These are phyloP conservation scores for Apophysomyces variabilis DNA, from an alignment of 371 early-diverging fungal genomes.

Conservation along the genomic window DNA sequence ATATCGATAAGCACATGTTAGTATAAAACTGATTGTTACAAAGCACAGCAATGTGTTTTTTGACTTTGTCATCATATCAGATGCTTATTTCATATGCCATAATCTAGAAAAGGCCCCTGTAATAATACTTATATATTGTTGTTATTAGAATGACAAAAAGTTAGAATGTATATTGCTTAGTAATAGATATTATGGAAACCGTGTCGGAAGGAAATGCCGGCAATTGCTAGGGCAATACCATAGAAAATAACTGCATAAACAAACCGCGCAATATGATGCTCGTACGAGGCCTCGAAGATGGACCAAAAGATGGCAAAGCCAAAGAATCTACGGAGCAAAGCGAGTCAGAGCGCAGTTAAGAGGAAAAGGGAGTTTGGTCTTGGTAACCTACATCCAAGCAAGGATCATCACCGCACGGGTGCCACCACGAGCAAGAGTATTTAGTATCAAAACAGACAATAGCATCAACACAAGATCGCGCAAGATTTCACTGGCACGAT, in stretches of 20 bases:
- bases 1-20: no score
- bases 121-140: neutral
- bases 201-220: conserved; percentile 25
- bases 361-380: no score
- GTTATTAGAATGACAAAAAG: neutral
- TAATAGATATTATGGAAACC: conserved; percentile 21
- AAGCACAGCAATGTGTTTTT: no score
- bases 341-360: neutral
- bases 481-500: conserved; percentile 21
- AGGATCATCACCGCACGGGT: conserved; percentile 27
- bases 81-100: no score
- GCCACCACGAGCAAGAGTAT: conserved; percentile 28
- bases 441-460: conserved; percentile 22
- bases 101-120: neutral
- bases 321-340: conserved; percentile 21
- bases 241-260: conserved; percentile 28
- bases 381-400: conserved; percentile 25
- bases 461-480: conserved; percentile 26
- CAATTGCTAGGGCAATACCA: conserved; percentile 33
- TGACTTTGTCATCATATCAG: no score
- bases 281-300: conserved; percentile 31
- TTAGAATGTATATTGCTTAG: neutral
- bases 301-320: conserved; percentile 35
- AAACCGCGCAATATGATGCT: conserved; percentile 29
- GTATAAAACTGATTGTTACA: no score